Evolutionary conservation across 1,139 yeast species (phyloP).

Genomic region (Trichomonascaceae sp.): DNA sequence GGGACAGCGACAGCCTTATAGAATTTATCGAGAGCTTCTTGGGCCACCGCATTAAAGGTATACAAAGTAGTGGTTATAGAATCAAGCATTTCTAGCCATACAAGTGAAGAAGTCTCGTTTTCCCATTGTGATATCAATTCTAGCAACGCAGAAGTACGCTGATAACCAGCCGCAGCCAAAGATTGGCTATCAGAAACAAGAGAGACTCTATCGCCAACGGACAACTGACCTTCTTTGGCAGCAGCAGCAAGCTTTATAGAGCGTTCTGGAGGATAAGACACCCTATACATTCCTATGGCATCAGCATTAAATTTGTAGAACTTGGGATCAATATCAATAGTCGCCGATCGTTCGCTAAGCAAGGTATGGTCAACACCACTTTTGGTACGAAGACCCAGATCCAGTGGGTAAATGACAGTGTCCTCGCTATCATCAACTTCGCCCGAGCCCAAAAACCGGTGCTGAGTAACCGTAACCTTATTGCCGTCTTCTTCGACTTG

Average conservation of each 20-base stretch:
- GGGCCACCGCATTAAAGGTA: conserved; percentile 68
- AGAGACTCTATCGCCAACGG: conserved; percentile 82
- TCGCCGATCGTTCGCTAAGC: conserved; percentile 25
- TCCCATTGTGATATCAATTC: conserved; percentile 64
- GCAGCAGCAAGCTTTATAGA: conserved; percentile 70
- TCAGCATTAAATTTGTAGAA: conserved; percentile 78
- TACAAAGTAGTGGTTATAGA: conserved; percentile 50
- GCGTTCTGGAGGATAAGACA: conserved; percentile 68
- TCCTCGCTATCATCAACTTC: conserved; percentile 46
- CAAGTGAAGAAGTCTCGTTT: conserved; percentile 42
- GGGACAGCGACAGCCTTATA: conserved; percentile 53
- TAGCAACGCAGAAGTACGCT: conserved; percentile 59
- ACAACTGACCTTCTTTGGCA: conserved; percentile 56
- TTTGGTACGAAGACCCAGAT: conserved; percentile 67
- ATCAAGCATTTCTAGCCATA: conserved; percentile 66
- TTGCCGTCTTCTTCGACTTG: conserved; percentile 36
- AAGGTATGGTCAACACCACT: conserved; percentile 59
- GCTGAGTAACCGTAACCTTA: conserved; percentile 41
- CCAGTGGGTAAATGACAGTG: conserved; percentile 65
- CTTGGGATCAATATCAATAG: conserved; percentile 15
- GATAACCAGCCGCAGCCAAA: conserved; percentile 66
- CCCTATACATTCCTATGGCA: conserved; percentile 78
- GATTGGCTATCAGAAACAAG: conserved; percentile 78
- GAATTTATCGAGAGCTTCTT: conserved; percentile 54
- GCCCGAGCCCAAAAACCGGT: conserved; percentile 51